These are phyloP conservation scores for Triticum urartu DNA, from an alignment of 176 grass and related monocot genomes.

Conservation along the genomic window DNA sequence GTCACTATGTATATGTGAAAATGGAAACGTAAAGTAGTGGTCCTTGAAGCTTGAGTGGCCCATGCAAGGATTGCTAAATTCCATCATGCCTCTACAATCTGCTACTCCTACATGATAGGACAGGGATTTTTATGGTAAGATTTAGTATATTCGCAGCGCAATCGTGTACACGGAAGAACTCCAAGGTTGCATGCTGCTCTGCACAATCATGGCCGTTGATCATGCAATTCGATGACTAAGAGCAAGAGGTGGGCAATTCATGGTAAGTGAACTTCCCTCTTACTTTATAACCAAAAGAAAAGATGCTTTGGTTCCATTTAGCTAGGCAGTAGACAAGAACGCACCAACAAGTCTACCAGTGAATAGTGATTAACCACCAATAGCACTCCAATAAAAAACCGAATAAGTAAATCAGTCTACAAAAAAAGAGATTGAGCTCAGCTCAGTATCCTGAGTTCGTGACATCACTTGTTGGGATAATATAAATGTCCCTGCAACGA, in stretches of 20 bases:
- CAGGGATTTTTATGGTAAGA: slow-evolving; percentile 12
- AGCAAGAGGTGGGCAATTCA: background rate
- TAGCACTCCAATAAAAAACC: background rate
- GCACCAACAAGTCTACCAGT: background rate
- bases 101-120: background rate
- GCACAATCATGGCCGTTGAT: background rate
- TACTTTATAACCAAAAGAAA: background rate
- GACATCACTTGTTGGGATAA: slow-evolving; percentile 18
- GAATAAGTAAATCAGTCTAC: background rate
- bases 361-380: background rate
- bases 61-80: slow-evolving; percentile 1
- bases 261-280: background rate
- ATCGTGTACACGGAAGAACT: slow-evolving; percentile 19
- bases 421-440: background rate
- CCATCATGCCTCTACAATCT: slow-evolving; percentile 4
- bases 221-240: slow-evolving; percentile 20
- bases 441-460: background rate
- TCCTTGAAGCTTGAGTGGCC: background rate
- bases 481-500: slow-evolving; percentile 23
- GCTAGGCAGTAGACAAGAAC: background rate
- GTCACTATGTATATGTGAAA: background rate
- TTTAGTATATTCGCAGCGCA: slow-evolving; percentile 29
- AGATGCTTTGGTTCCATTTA: background rate
- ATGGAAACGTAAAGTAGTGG: background rate
- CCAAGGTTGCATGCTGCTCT: slow-evolving; percentile 18